phyloP scores from a whole-genome alignment of 2,329 filamentous ascomycete genomes.

The Nigrospora osmanthi region DNA sequence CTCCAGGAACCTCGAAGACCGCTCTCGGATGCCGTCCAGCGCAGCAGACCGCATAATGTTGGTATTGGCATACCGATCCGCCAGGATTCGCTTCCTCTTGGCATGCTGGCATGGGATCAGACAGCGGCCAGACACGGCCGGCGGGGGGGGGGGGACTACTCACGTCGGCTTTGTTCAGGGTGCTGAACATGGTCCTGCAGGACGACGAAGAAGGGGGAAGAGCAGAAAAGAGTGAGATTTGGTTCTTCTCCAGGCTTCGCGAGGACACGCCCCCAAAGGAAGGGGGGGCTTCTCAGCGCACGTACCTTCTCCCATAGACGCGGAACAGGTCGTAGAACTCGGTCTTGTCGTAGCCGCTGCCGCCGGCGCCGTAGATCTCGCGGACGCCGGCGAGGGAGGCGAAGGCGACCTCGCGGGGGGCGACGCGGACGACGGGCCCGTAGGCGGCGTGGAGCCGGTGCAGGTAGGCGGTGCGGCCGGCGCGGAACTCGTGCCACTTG shows the following conservation, averaged over 20 bases:
- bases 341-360: slow-evolving; percentile 58
- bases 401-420: slow-evolving; percentile 52
- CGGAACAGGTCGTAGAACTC: slow-evolving; percentile 56
- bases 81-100: slow-evolving; percentile 53
- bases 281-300: not conserved
- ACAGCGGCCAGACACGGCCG: no score
- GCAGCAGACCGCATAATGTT: slow-evolving; percentile 52
- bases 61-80: slow-evolving; percentile 61
- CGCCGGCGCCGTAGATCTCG: slow-evolving; percentile 54
- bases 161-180: slow-evolving; percentile 44
- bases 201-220: no score
- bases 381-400: slow-evolving; percentile 47
- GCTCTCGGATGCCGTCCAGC: slow-evolving; percentile 48
- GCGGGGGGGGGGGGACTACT: slow-evolving; percentile 11
- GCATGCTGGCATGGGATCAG: slow-evolving; percentile 40
- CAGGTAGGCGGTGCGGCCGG: slow-evolving; percentile 44
- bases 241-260: not conserved
- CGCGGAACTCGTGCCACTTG: slow-evolving; percentile 49
- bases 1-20: slow-evolving; percentile 46
- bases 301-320: slow-evolving; percentile 47
- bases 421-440: slow-evolving; percentile 49
- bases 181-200: slow-evolving; percentile 52
- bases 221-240: not conserved
- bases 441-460: slow-evolving; percentile 47
- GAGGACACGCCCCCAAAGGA: no score